Evolutionary conservation across 192 early-diverging fungal genomes (phyloP), one percentile per base, ranked within the genome.

Genomic region (Thamnidium elegans): DNA sequence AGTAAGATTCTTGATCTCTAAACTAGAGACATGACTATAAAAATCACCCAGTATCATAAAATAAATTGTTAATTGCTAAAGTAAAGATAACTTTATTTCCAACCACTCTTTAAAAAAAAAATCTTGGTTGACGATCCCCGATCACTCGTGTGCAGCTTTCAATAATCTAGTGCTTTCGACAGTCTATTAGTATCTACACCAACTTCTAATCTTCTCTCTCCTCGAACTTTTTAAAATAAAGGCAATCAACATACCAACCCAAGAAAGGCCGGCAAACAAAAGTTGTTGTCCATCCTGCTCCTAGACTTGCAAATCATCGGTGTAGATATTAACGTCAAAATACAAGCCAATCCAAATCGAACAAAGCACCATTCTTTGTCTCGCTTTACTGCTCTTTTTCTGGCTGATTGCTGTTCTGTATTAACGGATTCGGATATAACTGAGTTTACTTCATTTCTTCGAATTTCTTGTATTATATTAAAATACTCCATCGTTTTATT

Each of bases 301-400:
- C 77, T 19, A 83, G 34, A 11, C 65, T 61, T 30, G 68, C 58
- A 3, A n/a, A 78, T 69, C 67, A 83, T 75, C 6, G 74, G 77
- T 62, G 71, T 75, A 1, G 78, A 74, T 39, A 76, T 42, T 59
- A 71, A 53, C 0, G 79, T 68, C 21, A 74, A 56, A 34, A 74
- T 62, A 64, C 71, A 78, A 3, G 80, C 77, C 21, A 79, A 9
- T 14, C 68, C 39, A 72, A 78, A 75, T 0, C 74, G 58, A 58
- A 72, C 56, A 53, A 81, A 74, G 76, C 74, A 5, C 79, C 76
- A 15, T 61, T 43, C 21, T 45, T 61, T 26, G 26, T 2, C 26
- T 2, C 3, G 3, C 26, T 26, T 1, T 26, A 3, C 23, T 15
- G 15, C 17, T 31, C n/a, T 2, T 62, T 34, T 7, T 39, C 32